A percentile compares a stretch with the other conserved stretches of the same genome.
Evolutionary conservation across 2,329 filamentous ascomycete genomes (phyloP).

Genomic region (Fusarium piperis): DNA sequence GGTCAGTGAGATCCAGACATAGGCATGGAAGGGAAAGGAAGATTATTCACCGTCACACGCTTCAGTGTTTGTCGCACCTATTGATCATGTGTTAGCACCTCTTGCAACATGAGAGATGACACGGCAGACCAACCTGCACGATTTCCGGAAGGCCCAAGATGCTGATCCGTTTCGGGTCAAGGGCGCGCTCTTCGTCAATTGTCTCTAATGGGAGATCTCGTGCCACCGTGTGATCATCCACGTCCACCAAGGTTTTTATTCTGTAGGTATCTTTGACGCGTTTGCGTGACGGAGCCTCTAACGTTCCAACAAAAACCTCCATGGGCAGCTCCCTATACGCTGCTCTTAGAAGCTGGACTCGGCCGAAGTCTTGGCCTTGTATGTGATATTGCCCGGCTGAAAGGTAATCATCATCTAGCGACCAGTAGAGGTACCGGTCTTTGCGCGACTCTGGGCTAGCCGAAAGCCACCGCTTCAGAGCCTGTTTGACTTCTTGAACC

Average conservation of each 20-base stretch:
- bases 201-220: neutral
- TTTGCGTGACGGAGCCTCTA: neutral
- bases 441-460: neutral
- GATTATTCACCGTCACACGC: neutral
- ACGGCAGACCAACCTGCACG: no score
- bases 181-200: neutral
- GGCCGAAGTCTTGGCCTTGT: neutral
- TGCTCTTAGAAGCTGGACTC: neutral
- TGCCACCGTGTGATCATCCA: neutral
- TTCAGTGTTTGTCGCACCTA: neutral
- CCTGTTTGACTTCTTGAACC: neutral
- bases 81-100: neutral
- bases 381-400: neutral
- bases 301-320: neutral
- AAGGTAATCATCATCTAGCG: neutral
- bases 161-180: neutral
- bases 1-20: neutral
- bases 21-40: neutral
- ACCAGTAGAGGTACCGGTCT: neutral
- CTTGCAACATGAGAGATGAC: neutral
- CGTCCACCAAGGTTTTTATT: neutral
- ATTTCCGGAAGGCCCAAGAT: no score
- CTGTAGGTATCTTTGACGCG: neutral
- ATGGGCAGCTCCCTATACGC: neutral
- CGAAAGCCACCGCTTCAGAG: neutral